Evolutionary conservation across 2,329 filamentous ascomycete species (phyloP), one percentile per base, ranked within the genome.

Genomic region (Fusarium scirpi): DNA sequence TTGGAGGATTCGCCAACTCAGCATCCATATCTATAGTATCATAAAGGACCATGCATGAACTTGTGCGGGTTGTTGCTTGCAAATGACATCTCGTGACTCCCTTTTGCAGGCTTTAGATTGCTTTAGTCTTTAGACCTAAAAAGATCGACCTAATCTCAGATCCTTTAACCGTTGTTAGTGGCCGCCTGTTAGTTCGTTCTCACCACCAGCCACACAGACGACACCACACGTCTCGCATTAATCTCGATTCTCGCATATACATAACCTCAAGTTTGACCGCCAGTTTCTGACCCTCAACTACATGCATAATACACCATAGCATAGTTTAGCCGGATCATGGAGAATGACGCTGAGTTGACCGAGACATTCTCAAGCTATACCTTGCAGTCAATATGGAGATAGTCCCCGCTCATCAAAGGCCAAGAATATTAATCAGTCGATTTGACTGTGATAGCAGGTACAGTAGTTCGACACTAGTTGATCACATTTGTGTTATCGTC

Each of bases 71-170:
- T 53, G 46, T 51, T 68, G 62, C 58, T 70, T 61, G 51, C 32
- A 41, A 46, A 52, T 49, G 11, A 25, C 61, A 61, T 71, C 68
- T 61, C 68, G 68, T 71, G 68, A 71, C 68, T 59, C 52, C 38
- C 41, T 48, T 47, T 38, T 69, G 60, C 68, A 69, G 59, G 47
- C 24, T 65, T 65, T 71, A n/a, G 34, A 38, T 18, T 10, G 11
- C 34, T n/a, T 38, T 38, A 71, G 59, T 40, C 24, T 65, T 58
- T 71, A 65, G 55, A 30, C n/a, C 66, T 25, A 53, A 53, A 53
- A 38, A 29, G 24, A 34, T 41, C 29, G 43, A 62, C 32, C 34
- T 53, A 53, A 53, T 53, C 46, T 54, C 46, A 58, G 58, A 29
- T 47, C 53, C 34, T 30, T 30, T 52, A 58, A 25, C 45, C 54